Percentiles rank a stretch among this genome's conserved stretches.
Conservation (phyloP, 2,329 filamentous ascomycete genomes). For the Pezizomycotina sp. region DNA sequence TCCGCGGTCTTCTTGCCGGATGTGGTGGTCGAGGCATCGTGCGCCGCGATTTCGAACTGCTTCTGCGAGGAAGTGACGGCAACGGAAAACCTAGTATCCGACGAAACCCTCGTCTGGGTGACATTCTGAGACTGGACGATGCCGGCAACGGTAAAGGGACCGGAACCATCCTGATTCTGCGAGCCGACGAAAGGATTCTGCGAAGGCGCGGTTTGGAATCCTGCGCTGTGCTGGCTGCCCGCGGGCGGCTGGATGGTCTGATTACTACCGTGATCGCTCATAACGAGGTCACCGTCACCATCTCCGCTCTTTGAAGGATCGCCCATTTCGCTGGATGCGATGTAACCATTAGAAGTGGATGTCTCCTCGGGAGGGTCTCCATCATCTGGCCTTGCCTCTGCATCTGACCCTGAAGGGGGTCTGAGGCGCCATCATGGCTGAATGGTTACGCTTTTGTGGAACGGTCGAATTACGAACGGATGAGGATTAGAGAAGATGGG, state of each 20-base stretch:
- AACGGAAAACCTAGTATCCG: slow-evolving; percentile 21
- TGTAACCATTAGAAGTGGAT: slow-evolving; percentile 15
- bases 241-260: slow-evolving; percentile 32
- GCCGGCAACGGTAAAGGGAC: slow-evolving; percentile 1
- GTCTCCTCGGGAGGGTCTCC: slow-evolving; percentile 10
- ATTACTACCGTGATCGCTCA: slow-evolving; percentile 19
- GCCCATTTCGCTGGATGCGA: slow-evolving; percentile 12
- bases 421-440: too few species aligned
- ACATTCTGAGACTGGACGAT: slow-evolving; percentile 1
- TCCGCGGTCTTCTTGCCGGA: slow-evolving; percentile 67
- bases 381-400: slow-evolving; percentile 13
- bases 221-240: slow-evolving; percentile 33
- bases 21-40: slow-evolving; percentile 78
- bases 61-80: slow-evolving; percentile 36
- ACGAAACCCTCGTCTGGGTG: slow-evolving; percentile 8
- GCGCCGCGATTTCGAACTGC: slow-evolving; percentile 46
- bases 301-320: slow-evolving; percentile 4
- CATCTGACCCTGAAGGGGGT: slow-evolving; percentile 11
- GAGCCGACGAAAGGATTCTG: slow-evolving; percentile 24
- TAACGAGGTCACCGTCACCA: slow-evolving; percentile 17
- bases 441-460: too few species aligned
- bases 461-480: too few species aligned
- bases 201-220: slow-evolving; percentile 26
- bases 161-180: slow-evolving; percentile 36
- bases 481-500: too few species aligned